phyloP scores from a whole-genome alignment of 2,329 filamentous ascomycete genomes.

The Fusarium nygamai region DNA sequence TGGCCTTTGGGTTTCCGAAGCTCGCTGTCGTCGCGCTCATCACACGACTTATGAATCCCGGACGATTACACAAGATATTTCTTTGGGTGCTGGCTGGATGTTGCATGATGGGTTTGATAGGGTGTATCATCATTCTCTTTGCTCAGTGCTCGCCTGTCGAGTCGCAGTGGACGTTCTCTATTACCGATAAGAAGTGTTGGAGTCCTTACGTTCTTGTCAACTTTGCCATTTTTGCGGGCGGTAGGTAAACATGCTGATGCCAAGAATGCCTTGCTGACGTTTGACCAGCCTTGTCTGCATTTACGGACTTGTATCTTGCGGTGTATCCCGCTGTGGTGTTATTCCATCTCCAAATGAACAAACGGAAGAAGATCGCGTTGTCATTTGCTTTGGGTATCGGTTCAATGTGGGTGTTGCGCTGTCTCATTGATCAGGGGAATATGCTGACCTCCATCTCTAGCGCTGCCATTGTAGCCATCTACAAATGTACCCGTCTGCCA shows the following conservation, averaged over 20 bases:
- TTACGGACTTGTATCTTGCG: conserved; percentile 55
- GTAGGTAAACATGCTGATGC: conserved; percentile 36
- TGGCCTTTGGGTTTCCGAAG: conserved; percentile 55
- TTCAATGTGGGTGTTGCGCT: conserved; percentile 43
- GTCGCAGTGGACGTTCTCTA: conserved; percentile 52
- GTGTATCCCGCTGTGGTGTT: conserved; percentile 53
- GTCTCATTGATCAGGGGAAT: rapidly evolving
- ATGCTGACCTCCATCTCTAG: conserved; percentile 1
- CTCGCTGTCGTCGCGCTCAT: conserved; percentile 53
- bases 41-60: conserved; percentile 51
- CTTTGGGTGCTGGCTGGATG: conserved; percentile 50
- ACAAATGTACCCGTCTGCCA: conserved; percentile 50
- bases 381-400: conserved; percentile 52
- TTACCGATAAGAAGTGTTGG: conserved; percentile 49
- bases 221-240: conserved; percentile 53
- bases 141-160: conserved; percentile 53
- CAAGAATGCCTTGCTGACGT: background rate
- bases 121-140: conserved; percentile 53
- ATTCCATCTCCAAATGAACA: conserved; percentile 49
- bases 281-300: conserved; percentile 45
- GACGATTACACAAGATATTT: conserved; percentile 45
- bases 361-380: conserved; percentile 54
- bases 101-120: conserved; percentile 45
- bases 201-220: conserved; percentile 49
- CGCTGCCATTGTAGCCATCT: conserved; percentile 43